Evolutionary conservation across 2,329 filamentous ascomycete genomes (phyloP).

Genomic region (Pseudopyricularia javanii): DNA sequence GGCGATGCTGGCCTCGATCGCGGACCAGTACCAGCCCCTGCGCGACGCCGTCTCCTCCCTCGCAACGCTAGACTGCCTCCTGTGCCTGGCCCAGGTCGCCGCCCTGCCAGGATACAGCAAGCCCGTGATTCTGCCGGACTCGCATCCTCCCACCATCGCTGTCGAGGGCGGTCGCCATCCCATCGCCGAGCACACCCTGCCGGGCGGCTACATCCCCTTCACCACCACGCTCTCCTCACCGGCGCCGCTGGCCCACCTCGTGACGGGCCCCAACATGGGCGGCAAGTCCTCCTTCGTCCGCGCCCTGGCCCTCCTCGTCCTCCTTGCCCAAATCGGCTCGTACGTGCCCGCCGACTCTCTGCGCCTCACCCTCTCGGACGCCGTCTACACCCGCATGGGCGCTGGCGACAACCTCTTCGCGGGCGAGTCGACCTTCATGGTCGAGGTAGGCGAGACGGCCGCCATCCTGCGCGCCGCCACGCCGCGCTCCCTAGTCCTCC

Average conservation of each 20-base stretch:
- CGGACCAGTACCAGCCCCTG: constrained; percentile 75
- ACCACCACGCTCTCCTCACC: constrained; percentile 59
- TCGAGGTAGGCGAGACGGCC: constrained; percentile 85
- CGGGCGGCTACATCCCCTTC: constrained; percentile 86
- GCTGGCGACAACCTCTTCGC: constrained; percentile 93
- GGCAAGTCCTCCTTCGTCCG: constrained; percentile 97
- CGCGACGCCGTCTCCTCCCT: constrained; percentile 81
- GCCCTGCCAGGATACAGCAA: constrained; percentile 78
- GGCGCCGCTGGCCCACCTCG: constrained; percentile 61
- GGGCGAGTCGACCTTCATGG: constrained; percentile 95
- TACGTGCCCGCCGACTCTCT: constrained; percentile 77
- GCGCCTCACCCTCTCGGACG: constrained; percentile 70
- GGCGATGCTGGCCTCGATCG: constrained; percentile 59
- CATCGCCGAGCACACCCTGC: constrained; percentile 85
- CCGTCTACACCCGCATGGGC: constrained; percentile 90
- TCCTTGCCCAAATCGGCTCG: constrained; percentile 90
- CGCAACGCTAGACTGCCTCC: constrained; percentile 77
- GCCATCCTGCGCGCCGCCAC: constrained; percentile 85
- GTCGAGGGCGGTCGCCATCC: constrained; percentile 75
- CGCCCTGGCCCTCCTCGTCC: constrained; percentile 77
- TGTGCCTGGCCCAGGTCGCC: constrained; percentile 76
- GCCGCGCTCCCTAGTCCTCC: constrained; percentile 71
- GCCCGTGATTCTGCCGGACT: constrained; percentile 52
- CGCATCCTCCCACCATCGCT: constrained; percentile 53
- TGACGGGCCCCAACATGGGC: constrained; percentile 98